phyloP scores from a whole-genome alignment of 371 early-diverging fungal genomes.

The Mortierella sp. region DNA sequence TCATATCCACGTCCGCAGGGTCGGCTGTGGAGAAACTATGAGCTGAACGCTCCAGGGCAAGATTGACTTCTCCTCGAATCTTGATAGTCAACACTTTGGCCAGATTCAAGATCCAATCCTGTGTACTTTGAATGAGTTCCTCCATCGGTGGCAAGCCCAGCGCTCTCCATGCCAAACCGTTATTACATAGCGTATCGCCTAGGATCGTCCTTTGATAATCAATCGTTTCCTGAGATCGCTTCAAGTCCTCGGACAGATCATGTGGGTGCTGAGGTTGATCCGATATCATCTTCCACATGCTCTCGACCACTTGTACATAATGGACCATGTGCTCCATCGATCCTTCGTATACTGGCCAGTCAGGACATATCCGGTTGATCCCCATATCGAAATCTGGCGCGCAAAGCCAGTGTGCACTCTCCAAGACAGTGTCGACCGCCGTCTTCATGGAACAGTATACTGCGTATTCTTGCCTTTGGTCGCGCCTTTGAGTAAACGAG shows the following conservation, averaged over 20 bases:
- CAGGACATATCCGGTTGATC: constrained; percentile 38
- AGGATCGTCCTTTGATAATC: constrained; percentile 44
- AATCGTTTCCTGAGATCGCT: constrained; percentile 40
- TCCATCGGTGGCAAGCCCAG: constrained; percentile 47
- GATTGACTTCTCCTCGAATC: constrained; percentile 34
- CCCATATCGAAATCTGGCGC: constrained; percentile 50
- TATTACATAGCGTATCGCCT: constrained; percentile 34
- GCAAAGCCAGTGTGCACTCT: constrained; percentile 43
- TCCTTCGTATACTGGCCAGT: constrained; percentile 28
- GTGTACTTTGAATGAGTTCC: constrained; percentile 29
- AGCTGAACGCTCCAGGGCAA: constrained; percentile 19
- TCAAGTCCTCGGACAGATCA: constrained; percentile 35
- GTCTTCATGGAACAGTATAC: constrained; percentile 29
- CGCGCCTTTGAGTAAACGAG: background rate
- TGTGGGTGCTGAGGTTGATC: constrained; percentile 38
- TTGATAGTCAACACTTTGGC: constrained; percentile 38
- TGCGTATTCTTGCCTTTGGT: constrained; percentile 23
- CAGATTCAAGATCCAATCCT: constrained; percentile 46
- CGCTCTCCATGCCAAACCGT: constrained; percentile 39
- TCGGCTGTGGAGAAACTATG: constrained; percentile 3
- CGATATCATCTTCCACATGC: constrained; percentile 42
- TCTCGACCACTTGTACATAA: constrained; percentile 49
- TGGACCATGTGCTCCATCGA: constrained; percentile 44
- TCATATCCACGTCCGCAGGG: constrained; percentile 13
- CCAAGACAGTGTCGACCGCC: constrained; percentile 29